Base-by-base conservation (phyloP, 306 rosid genomes). In the Geum urbanum region DNA sequence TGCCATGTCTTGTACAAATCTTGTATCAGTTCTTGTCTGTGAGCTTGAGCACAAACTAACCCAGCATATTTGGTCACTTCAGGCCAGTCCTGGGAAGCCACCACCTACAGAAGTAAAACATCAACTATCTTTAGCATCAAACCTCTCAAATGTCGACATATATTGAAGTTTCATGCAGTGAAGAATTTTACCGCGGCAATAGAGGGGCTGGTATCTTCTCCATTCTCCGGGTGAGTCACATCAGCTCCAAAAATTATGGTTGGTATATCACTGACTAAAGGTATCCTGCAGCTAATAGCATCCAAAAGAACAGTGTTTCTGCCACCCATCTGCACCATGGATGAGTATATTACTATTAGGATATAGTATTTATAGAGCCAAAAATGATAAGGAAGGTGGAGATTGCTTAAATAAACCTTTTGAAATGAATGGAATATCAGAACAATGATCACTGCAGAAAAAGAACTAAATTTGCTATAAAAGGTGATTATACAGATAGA, bases 31-130 rank as follows among this genome's bases (percentile, higher is more conserved):
- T 91, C 97, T 71, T 91, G 97, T 79, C 97, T 81, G 79, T 91
- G 97, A 64, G 97, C 91, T 77, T 91, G 97, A 65, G 97, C 97
- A 43, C 97, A 91, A 63, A 89, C 97, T 70, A 89, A 74, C 71
- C 97, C 97, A 0, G 97, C 97, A 78, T 91, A 91, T 73, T 91
- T 89, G 68, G 97, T 91, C 78, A 91, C 97, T 73, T 91, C 97
- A 9, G 97, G 97, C 97, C 97, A 91, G 77, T 91, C 96, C 82
- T 91, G 96, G 41, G 97, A 91, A 63, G 97, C 97, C 72, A 91
- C 97, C 20, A 91, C 97, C 97, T 91, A 80, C 75, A 85, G 18
- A 67, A 59, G 72, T 62, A 41, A 59, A 78, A 67, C 15, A 77
- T 27, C 45, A 27, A 78, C 82, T 62, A 86, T 27, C 39, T 74